phyloP scores from a whole-genome alignment of 306 rosid species.

The Prunus campanulata region DNA sequence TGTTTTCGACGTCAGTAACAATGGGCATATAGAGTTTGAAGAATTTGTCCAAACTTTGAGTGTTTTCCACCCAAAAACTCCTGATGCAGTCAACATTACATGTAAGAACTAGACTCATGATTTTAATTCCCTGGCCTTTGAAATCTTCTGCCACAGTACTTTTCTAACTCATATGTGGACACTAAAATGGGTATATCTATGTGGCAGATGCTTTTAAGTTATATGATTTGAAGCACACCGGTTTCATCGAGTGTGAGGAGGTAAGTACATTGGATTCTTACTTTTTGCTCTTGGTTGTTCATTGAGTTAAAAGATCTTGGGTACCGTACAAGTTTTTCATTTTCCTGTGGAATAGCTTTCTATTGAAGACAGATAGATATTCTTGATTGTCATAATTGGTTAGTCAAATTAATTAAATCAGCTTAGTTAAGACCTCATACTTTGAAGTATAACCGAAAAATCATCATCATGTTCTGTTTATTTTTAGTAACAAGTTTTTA shows the following conservation, averaged over 20 bases:
- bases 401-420: too few species aligned
- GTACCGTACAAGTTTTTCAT: background rate
- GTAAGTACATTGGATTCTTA: conserved; percentile 25
- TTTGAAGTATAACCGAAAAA: too few species aligned
- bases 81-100: conserved; percentile 42
- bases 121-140: background rate
- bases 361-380: too few species aligned
- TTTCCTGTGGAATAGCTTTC: background rate
- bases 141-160: background rate
- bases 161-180: background rate
- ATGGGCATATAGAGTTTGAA: conserved; percentile 54
- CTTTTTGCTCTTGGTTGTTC: background rate
- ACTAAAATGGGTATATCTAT: background rate
- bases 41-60: conserved; percentile 57
- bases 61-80: conserved; percentile 54
- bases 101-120: conserved; percentile 29
- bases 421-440: too few species aligned
- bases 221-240: conserved; percentile 50
- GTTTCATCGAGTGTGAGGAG: conserved; percentile 49
- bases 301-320: background rate
- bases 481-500: too few species aligned
- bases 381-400: too few species aligned
- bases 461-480: too few species aligned
- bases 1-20: conserved; percentile 48
- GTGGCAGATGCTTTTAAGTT: conserved; percentile 60